phyloP scores from a whole-genome alignment of 108 stramenopile genomes.

The Fragilaria crotonensis region DNA sequence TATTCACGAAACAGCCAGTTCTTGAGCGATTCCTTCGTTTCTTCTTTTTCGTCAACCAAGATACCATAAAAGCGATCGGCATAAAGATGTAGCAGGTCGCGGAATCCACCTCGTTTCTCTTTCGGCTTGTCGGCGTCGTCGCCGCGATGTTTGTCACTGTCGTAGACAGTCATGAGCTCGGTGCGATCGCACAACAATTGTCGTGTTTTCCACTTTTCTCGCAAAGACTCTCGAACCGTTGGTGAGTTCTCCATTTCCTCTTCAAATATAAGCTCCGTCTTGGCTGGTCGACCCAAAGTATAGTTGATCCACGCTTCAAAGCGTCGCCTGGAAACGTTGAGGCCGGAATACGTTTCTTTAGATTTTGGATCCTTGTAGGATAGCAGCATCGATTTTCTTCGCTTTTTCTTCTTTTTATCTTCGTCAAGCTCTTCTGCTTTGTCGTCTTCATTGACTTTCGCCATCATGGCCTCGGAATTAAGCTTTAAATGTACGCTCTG shows the following conservation, averaged over 20 bases:
- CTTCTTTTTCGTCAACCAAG: slow-evolving; percentile 39
- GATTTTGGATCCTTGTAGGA: slow-evolving; percentile 4
- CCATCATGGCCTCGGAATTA: not conserved
- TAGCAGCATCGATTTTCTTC: not conserved
- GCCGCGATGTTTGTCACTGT: slow-evolving; percentile 13
- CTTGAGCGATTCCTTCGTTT: slow-evolving; percentile 5
- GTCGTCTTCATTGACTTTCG: not conserved
- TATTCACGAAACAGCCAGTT: slow-evolving; percentile 45
- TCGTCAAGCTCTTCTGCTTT: not conserved
- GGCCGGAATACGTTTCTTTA: slow-evolving; percentile 13
- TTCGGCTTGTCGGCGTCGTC: not conserved
- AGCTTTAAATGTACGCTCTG: slow-evolving; percentile 8
- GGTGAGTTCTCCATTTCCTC: not conserved
- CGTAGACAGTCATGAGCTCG: slow-evolving; percentile 28
- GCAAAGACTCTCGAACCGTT: slow-evolving; percentile 18
- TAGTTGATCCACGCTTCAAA: slow-evolving; percentile 31
- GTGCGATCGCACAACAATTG: slow-evolving; percentile 46
- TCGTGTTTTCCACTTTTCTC: slow-evolving; percentile 32
- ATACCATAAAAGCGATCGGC: slow-evolving; percentile 41
- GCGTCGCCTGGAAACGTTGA: slow-evolving; percentile 22
- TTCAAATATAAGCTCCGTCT: not conserved
- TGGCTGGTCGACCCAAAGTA: slow-evolving; percentile 10
- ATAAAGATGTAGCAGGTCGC: slow-evolving; percentile 30
- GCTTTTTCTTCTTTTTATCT: not conserved
- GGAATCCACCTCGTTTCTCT: slow-evolving; percentile 8